Base-by-base conservation (phyloP, 345 rosid species). In the Eucalyptus pumila region DNA sequence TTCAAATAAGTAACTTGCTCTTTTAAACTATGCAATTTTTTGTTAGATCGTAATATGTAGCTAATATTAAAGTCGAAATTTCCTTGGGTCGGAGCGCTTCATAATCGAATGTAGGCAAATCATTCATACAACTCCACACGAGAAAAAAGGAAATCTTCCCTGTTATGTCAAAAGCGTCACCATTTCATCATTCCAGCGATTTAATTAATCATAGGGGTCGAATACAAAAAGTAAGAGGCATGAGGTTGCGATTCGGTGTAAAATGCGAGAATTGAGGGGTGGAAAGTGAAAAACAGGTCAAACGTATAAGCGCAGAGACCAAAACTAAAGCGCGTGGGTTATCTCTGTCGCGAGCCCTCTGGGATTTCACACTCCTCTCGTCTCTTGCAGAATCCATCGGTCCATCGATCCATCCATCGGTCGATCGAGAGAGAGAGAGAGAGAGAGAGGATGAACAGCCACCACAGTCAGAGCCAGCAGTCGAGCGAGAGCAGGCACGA, bases 401-500 rank as follows among this genome's bases (percentile, higher is more conserved):
- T 48, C 45, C 45, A n/a, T 42, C 42, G 42, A 45, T 16, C 67
- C 56, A 52, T 52, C 58, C 11, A 52, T 52, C 58, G 11, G 24
- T 52, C 58, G 58, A 52, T 52, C 58, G 8, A 10, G 51, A 11
- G 12, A 47, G 49, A 87, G 67, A 86, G 50, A 23, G 60, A 54
- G 56, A 52, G 56, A 52, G 56, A 42, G 85, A 87, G 67, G 85
- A 95, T 94, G 98, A 96, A 92, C 86, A 94, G 92, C 62, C 87
- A 88, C 88, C 94, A 92, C 85, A 93, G 91, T 88, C 94, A 94
- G 80, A 91, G 81, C 72, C 91, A 89, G 60, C 89, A 87, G 65
- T 83, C 95, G 44, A 76, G 91, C 91, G 95, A 93, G 34, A 96
- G 90, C 45, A 94, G 94, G 89, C 98, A 96, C 90, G 99, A 96